These are phyloP conservation scores for Lodderomyces parapsilosis DNA, from an alignment of 1,139 yeast species.

Conservation along the genomic window DNA sequence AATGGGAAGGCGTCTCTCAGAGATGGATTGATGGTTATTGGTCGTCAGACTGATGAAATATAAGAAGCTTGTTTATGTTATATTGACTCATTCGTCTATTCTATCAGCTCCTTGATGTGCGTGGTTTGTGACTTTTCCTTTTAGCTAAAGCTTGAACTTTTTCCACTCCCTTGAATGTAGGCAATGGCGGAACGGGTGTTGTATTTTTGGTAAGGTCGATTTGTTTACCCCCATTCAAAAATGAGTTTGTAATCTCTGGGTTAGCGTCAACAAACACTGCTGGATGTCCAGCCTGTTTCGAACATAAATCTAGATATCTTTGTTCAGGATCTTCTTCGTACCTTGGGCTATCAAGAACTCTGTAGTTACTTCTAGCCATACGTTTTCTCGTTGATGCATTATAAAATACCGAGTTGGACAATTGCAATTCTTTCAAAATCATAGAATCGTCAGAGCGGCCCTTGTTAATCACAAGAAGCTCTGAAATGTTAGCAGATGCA, in stretches of 20 bases:
- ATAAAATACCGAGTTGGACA: constrained; percentile 27
- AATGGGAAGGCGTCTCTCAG: constrained; percentile 54
- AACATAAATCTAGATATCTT: constrained; percentile 29
- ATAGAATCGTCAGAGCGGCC: constrained; percentile 21
- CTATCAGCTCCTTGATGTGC: constrained; percentile 9
- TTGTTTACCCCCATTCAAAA: constrained; percentile 28
- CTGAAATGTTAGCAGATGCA: constrained; percentile 25
- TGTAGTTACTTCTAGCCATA: constrained; percentile 21
- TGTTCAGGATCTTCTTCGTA: constrained; percentile 18
- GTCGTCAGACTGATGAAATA: constrained; percentile 56
- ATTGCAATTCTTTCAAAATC: constrained; percentile 23
- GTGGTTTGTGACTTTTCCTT: not conserved
- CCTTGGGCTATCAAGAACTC: constrained; percentile 9
- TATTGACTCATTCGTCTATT: not conserved
- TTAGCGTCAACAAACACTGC: constrained; percentile 50
- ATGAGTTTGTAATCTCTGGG: constrained; percentile 55
- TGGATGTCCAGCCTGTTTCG: constrained; percentile 59
- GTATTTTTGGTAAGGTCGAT: constrained; percentile 23
- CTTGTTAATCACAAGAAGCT: constrained; percentile 13
- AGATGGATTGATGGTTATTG: constrained; percentile 62
- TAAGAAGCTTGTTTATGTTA: not conserved
- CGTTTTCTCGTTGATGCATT: constrained; percentile 26
- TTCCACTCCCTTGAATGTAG: constrained; percentile 62
- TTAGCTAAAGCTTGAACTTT: constrained; percentile 31
- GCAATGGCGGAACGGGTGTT: constrained; percentile 40